Percentiles rank a stretch among this genome's conserved stretches.
Evolutionary conservation across 2,329 filamentous ascomycete species (phyloP).

Genomic region (Ophiostoma ips): DNA sequence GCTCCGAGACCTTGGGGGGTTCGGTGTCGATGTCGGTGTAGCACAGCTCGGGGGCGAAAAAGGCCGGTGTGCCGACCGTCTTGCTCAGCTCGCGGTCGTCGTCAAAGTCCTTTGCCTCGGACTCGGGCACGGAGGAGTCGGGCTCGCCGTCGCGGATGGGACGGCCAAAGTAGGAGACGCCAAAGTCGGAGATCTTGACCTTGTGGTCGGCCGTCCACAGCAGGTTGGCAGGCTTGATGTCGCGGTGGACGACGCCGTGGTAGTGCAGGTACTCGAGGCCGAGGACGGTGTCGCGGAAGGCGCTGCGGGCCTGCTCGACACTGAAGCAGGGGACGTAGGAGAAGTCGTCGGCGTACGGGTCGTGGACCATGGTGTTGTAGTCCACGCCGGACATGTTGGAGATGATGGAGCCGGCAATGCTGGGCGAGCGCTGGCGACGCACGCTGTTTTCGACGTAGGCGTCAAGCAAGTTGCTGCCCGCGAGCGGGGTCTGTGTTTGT

Average conservation of each 20-base stretch:
- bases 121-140: slow-evolving; percentile 61
- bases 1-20: slow-evolving; percentile 70
- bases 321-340: slow-evolving; percentile 91
- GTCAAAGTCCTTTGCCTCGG: slow-evolving; percentile 74
- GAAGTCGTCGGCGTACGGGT: slow-evolving; percentile 70
- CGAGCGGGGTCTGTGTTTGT: slow-evolving; percentile 46
- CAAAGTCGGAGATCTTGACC: slow-evolving; percentile 97
- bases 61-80: slow-evolving; percentile 92
- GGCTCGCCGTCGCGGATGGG: slow-evolving; percentile 72
- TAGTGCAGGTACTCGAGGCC: slow-evolving; percentile 89
- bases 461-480: slow-evolving; percentile 68
- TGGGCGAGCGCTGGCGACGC: slow-evolving; percentile 55
- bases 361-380: slow-evolving; percentile 42
- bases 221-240: slow-evolving; percentile 83
- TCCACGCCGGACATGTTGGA: slow-evolving; percentile 55
- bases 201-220: slow-evolving; percentile 72
- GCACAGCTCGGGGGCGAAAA: slow-evolving; percentile 93
- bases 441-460: slow-evolving; percentile 46
- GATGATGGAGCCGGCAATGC: slow-evolving; percentile 64
- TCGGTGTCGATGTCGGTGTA: slow-evolving; percentile 63
- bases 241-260: slow-evolving; percentile 69
- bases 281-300: slow-evolving; percentile 84
- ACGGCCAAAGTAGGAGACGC: slow-evolving; percentile 90
- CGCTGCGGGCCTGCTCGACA: slow-evolving; percentile 63
- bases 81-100: slow-evolving; percentile 95